phyloP scores from a whole-genome alignment of 306 rosid genomes.

The Bauhinia variegata region DNA sequence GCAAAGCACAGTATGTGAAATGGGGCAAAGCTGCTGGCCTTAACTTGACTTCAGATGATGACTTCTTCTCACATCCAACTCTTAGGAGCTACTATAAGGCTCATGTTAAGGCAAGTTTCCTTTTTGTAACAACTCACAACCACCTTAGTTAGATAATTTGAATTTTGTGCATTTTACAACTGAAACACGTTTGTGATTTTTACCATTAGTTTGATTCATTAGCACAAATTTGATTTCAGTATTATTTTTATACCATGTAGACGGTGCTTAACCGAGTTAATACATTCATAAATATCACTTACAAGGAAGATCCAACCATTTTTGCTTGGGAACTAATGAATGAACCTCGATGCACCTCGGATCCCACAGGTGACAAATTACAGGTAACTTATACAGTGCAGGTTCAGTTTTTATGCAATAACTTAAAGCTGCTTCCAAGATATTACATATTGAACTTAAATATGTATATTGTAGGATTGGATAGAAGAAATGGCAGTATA shows the following conservation, averaged over 20 bases:
- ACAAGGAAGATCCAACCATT: conserved; percentile 91
- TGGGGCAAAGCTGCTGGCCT: conserved; percentile 95
- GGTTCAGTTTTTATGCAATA: too few species aligned
- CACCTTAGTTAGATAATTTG: neutral
- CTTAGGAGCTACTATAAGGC: conserved; percentile 82
- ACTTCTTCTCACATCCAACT: conserved; percentile 82
- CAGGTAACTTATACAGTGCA: too few species aligned
- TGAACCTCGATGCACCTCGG: conserved; percentile 90
- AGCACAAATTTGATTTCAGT: too few species aligned
- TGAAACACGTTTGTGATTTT: too few species aligned
- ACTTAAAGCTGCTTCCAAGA: neutral
- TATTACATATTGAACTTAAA: conserved; percentile 4
- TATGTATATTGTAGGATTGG: conserved; percentile 65
- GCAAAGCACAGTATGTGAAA: conserved; percentile 88
- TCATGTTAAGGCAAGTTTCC: conserved; percentile 78
- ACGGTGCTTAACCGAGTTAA: conserved; percentile 86
- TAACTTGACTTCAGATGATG: conserved; percentile 80
- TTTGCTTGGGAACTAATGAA: conserved; percentile 98
- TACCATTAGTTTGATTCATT: too few species aligned
- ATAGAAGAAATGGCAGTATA: conserved; percentile 87
- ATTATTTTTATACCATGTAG: too few species aligned
- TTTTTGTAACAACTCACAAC: too few species aligned
- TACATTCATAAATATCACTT: conserved; percentile 73
- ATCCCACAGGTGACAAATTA: conserved; percentile 70
- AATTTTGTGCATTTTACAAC: neutral